Evolutionary conservation across 768 basidiomycete species (phyloP), one percentile per base, ranked within the genome.

Genomic region (Kwoniella newhampshirensis): DNA sequence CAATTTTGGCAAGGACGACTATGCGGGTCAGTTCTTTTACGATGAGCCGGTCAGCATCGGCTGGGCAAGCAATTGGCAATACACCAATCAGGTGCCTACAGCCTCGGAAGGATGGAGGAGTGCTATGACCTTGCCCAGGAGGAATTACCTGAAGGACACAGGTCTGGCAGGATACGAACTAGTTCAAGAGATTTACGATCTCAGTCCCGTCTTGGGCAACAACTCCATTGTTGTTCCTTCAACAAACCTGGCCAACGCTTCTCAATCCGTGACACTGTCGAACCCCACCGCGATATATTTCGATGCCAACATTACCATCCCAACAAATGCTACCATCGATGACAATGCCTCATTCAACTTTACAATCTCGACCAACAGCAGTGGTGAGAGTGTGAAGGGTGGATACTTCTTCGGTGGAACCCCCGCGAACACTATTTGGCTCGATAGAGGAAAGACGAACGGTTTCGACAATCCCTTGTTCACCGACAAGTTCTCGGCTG

Each of bases 1-100:
- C 21, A 64, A 67, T 30, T 72, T 67, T 51, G 73, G 44, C 13
- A 67, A 68, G 39, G 73, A 75, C 59, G 59, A 68, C 47, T 75
- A 75, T 39, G 73, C 73, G 11, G 62, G 48, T 0, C 67, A 72
- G 28, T 70, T 60, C 50, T 75, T 72, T 58, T 56, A 48, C 20
- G 28, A 47, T n/a, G 51, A 63, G 6, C 48, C 57, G 17, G 57
- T 71, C 12, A 58, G 51, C 11, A 66, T 71, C 17, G 66, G 45
- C 15, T 71, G 69, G 69, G 69, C 69, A 18, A 62, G 57, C 32
- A 71, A 71, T 51, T 68, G 66, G 66, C 58, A 66, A 47, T 71
- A 71, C 52, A 62, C 66, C 25, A 59, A 68, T 36, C 28, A 32
- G 3, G 63, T 71, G 2, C 69, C 69, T 4, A 71, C 69, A 13